Base-by-base conservation (phyloP, 2,329 filamentous ascomycete species). In the Neopestalotiopsis clavispora region DNA sequence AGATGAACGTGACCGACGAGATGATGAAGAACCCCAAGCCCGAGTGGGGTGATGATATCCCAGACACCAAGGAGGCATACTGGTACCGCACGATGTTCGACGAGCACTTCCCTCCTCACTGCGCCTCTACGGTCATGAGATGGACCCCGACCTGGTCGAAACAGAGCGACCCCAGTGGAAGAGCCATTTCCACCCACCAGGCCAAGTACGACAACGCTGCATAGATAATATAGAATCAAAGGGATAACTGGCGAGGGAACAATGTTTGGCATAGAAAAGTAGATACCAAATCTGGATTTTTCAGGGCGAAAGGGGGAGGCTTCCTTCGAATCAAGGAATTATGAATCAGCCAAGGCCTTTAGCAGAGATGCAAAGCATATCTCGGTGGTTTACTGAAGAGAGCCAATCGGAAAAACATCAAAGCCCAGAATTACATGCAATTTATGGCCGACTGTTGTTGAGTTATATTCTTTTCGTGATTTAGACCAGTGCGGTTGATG, bases 71-170 rank as follows among this genome's bases (percentile, higher is more conserved):
- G 89, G 96, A 99, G 84, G 96, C 94, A 84, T 95, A 97, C 87
- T 99, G 96, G 96, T 99, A 99, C 85, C 92, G 96, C 76, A 88
- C 85, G 80, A 98, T 99, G 95, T 99, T 98, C 80, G 96, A 99
- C 81, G 95, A 99, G 87, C 95, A 97, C 83, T 99, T 98, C 89
- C 96, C 96, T 61, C 88, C 91, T 68, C 91, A 91, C 78, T 98
- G 95, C 80, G 97, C 96, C 9, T 91, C 89, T 69, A 99, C 96
- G 7, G 96, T 99, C 67, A 92, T 94, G 93, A 89, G 96, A 78
- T 99, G 96, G 97, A 94, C 93, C 68, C 96, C 96, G 34, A 99
- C 93, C 49, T 99, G 96, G 96, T 97, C 94, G 68, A 93, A 97
- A 81, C 94, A 98, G 88, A 93, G 90, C 32, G 96, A 99, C 81